Base-by-base conservation (phyloP, 371 early-diverging fungal species). In the Globomyces sp. region DNA sequence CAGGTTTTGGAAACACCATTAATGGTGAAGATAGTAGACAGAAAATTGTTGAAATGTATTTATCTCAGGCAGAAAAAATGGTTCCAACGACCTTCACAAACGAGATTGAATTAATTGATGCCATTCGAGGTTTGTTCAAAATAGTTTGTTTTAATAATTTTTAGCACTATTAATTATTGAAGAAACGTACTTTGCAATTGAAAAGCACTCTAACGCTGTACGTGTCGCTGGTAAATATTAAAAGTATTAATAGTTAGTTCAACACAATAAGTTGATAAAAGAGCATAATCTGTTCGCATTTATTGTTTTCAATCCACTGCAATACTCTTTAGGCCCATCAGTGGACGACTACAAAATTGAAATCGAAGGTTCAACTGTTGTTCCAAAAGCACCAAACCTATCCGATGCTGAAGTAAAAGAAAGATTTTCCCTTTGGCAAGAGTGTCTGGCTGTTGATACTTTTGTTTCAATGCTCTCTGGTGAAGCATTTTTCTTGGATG, bases 401-500 rank as follows among this genome's bases (percentile, higher is more conserved):
- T 60, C 60, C 2, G 60, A 60, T 46, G 60, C 44, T n/a, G 60
- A 60, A 60, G 44, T 60, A 6, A 60, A 60, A 36, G 60, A 60
- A 36, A 5, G 60, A 49, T 60, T 60, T 36, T 44, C 60, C 8
- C 43, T 60, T 24, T 60, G 60, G 60, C 43, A 60, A 49, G 60
- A 60, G 4, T 60, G 60, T 24, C n/a, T 60, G 45, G 60, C 60
- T 4, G 49, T 60, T 0, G 60, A 60, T 37, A 60, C 60, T 37
- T 60, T 60, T 37, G 37, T 44, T 4, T 46, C 60, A 44, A 60
- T 49, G 48, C 43, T 41, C 3, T 47, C 48, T 1, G 60, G 60
- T 4, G 44, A 49, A 6, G 8, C 46, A 24, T 60, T 60, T 60
- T 37, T 47, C 6, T 39, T 60, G 48, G 60, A 60, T 13, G 60